Evolutionary conservation across 805 yeast species (phyloP), one percentile per base, ranked within the genome.

Genomic region (Nakazawaea laoshanensis): DNA sequence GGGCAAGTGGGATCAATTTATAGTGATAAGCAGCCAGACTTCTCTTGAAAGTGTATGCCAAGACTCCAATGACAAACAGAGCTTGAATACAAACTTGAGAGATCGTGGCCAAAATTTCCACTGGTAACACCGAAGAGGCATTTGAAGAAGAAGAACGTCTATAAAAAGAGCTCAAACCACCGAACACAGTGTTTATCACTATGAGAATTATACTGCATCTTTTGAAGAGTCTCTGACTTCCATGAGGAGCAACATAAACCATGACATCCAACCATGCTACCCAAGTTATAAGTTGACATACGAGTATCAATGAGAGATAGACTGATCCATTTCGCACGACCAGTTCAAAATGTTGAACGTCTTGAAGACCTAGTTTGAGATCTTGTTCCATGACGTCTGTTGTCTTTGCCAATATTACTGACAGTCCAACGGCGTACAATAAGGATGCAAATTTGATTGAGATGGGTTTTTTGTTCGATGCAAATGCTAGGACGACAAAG

Each of bases 371-470:
- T 2, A 45, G 40, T 6, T 48, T 49, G 46, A 75, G 79, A 46
- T 82, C 86, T 0, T 32, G 22, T 16, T 59, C 43, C 27, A 83
- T 61, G 2, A 64, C 59, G 1, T 49, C 42, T 11, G 77, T 70
- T 19, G 74, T 48, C 36, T 59, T 59, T 2, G 55, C 47, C 12
- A 83, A 50, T 9, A 72, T 52, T 1, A 70, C 66, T 1, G 85
- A 74, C 32, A 70, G 60, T 7, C 69, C 61, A 2, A 70, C 53
- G 10, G 85, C 72, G 36, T 66, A 67, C 34, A 74, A 58, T 14
- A 76, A 42, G n/a, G 80, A 72, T 4, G 82, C 73, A 7, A 76
- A 19, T 24, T 69, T 70, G 23, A 83, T 66, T 27, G 75, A 51
- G 25, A 60, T 48, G 4, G 88, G 86, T 35, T 79, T 70, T 17